Base-by-base conservation (phyloP, 176 grass and related monocot genomes). In the Triticum urartu region DNA sequence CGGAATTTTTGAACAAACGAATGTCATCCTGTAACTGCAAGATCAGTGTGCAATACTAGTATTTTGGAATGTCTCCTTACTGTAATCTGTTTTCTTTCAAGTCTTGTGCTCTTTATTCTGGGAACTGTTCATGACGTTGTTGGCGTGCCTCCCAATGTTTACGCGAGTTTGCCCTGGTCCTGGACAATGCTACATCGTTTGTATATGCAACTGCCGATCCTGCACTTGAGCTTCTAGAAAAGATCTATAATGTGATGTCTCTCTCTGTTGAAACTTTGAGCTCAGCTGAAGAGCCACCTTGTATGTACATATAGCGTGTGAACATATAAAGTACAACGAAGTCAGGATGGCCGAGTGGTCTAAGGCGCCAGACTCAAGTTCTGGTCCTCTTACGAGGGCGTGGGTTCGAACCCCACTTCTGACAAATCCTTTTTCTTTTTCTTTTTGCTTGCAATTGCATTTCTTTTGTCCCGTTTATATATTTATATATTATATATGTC, bases 321-420 rank as follows among this genome's bases (percentile, higher is more conserved):
- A 17, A 1, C 14, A 52, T 5, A 0, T 0, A 0, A 52, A 17
- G 0, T 0, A 17, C 0, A 4, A 52, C 0, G 0, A 18, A 5
- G 95, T 98, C 95, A 98, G 95, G 91, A 95, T 95, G 95, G 95
- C 95, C 90, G 95, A 98, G 90, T 94, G 95, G 95, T 95, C 95
- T 95, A 95, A 98, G 88, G 93, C 95, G 95, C 93, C 93, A 98
- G 91, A 98, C 93, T 98, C 96, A 98, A 98, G 95, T 98, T 98
- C 91, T 98, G 96, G 93, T 95, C 88, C 88, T 98, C 91, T 89
- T 65, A 79, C 90, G 90, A 94, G 92, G 81, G 92, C 90, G 90
- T 94, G 90, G 92, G 92, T 92, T 94, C 92, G 84, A 94, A 94
- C 85, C 92, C 90, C 90, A 94, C 90, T 94, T 94, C 92, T 94